A percentile compares a stretch with the other conserved stretches of the same genome.
These are phyloP conservation scores for Lyophyllum semitale DNA, from an alignment of 768 basidiomycete genomes.

Conservation along the genomic window DNA sequence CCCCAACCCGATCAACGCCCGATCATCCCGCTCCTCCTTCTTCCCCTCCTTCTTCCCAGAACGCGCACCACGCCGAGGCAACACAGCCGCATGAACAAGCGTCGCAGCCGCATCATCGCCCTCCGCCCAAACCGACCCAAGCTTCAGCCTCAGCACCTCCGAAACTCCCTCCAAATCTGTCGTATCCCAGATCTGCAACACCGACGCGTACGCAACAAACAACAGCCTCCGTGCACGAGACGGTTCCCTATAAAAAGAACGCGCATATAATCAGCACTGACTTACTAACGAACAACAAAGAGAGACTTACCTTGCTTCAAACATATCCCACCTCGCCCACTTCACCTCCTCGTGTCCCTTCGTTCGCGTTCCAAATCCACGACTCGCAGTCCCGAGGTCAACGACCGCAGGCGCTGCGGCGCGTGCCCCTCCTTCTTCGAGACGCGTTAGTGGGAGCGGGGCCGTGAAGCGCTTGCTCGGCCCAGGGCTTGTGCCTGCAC, in stretches of 20 bases:
- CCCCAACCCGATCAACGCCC: slow-evolving; percentile 36
- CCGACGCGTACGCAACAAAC: slow-evolving; percentile 43
- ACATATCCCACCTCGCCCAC: slow-evolving; percentile 7
- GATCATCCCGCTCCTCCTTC: slow-evolving; percentile 26
- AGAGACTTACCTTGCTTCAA: not conserved
- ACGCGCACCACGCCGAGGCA: slow-evolving; percentile 29
- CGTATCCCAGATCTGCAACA: slow-evolving; percentile 67
- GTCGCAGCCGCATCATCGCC: not conserved
- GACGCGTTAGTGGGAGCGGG: slow-evolving; percentile 3
- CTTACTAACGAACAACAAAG: not conserved
- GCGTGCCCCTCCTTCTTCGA: not conserved
- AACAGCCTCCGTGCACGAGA: no score
- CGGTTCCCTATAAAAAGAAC: no score
- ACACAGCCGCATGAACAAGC: slow-evolving; percentile 40
- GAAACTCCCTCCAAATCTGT: slow-evolving; percentile 41
- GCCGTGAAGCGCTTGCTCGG: slow-evolving; percentile 8
- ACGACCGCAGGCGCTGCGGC: slow-evolving; percentile 9
- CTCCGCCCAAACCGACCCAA: not conserved
- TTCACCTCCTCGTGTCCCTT: not conserved
- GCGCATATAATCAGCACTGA: not conserved
- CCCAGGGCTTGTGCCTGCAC: not conserved
- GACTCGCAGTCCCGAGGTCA: slow-evolving; percentile 6
- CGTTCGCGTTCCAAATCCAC: not conserved
- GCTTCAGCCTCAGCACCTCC: slow-evolving; percentile 54
- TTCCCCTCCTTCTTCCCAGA: slow-evolving; percentile 4